Evolutionary conservation across 2,329 filamentous ascomycete genomes (phyloP).

Genomic region (Thelonectria rubi): DNA sequence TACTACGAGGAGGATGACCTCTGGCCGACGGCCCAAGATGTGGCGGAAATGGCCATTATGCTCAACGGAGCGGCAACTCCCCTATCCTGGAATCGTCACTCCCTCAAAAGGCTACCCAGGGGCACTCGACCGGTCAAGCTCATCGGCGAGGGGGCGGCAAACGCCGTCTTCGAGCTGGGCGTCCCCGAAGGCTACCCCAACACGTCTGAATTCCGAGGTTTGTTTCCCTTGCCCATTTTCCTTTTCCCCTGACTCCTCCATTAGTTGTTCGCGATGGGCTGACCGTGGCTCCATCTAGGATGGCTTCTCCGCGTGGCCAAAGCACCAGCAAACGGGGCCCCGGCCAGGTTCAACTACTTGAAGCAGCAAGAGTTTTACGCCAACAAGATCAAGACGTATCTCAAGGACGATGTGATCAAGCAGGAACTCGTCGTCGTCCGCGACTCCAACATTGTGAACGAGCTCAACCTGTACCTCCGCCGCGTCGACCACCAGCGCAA

Average conservation of each 20-base stretch:
- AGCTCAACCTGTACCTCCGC: constrained; percentile 64
- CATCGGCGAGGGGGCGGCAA: constrained; percentile 77
- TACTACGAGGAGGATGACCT: constrained; percentile 37
- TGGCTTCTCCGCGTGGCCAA: constrained; percentile 53
- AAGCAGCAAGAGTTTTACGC: constrained; percentile 50
- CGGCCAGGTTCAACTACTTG: constrained; percentile 50
- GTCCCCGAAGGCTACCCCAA: constrained; percentile 47
- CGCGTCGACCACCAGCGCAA: constrained; percentile 56
- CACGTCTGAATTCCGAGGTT: constrained; percentile 49
- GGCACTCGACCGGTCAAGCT: constrained; percentile 51
- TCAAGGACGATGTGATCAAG: constrained; percentile 47
- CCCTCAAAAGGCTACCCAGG: constrained; percentile 46
- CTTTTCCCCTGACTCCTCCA: background rate
- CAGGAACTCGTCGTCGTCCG: constrained; percentile 52
- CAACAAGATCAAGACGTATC: constrained; percentile 46
- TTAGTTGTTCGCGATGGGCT: constrained; percentile 19
- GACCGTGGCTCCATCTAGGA: constrained; percentile 40
- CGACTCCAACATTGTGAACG: constrained; percentile 48
- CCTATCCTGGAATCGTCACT: constrained; percentile 38
- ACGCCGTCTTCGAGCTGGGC: constrained; percentile 74
- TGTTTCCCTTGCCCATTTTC: constrained; percentile 26
- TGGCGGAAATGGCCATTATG: constrained; percentile 42
- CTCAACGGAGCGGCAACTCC: constrained; percentile 37
- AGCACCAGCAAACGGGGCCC: constrained; percentile 42
- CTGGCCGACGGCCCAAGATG: constrained; percentile 42